Evolutionary conservation across 192 early-diverging fungal species (phyloP).

Genomic region (Umbelopsis sp.): DNA sequence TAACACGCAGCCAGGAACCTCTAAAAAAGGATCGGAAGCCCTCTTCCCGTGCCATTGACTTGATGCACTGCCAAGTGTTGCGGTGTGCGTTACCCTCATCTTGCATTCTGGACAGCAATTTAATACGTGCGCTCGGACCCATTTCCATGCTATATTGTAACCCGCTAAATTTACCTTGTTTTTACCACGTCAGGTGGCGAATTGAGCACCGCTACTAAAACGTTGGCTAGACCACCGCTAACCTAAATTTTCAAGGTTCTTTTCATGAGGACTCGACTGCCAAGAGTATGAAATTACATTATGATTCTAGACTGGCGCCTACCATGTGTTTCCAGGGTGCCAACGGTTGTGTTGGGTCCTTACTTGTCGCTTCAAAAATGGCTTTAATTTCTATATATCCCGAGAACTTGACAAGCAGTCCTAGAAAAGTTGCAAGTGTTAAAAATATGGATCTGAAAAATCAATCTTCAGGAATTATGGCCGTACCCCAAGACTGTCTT

Average conservation of each 20-base stretch:
- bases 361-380: constrained; percentile 32
- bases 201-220: constrained; percentile 44
- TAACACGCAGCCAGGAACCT: constrained; percentile 41
- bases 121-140: neutral
- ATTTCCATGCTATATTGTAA: neutral
- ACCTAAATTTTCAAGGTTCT: constrained; percentile 7
- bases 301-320: neutral
- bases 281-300: neutral
- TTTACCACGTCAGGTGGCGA: constrained; percentile 51
- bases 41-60: constrained; percentile 40
- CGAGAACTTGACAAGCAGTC: constrained; percentile 45
- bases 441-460: too few species aligned
- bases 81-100: constrained; percentile 36
- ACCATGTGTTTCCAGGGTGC: constrained; percentile 44
- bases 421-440: constrained; percentile 11
- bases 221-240: constrained; percentile 44
- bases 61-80: constrained; percentile 39
- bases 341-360: constrained; percentile 27
- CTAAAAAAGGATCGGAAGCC: constrained; percentile 43
- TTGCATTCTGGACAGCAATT: constrained; percentile 39
- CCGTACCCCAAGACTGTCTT: constrained; percentile 48
- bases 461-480: neutral
- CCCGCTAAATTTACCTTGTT: constrained; percentile 31
- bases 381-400: constrained; percentile 42
- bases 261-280: neutral